Conservation (phyloP, 2,329 filamentous ascomycete species). For the Xenoacremonium recifei region DNA sequence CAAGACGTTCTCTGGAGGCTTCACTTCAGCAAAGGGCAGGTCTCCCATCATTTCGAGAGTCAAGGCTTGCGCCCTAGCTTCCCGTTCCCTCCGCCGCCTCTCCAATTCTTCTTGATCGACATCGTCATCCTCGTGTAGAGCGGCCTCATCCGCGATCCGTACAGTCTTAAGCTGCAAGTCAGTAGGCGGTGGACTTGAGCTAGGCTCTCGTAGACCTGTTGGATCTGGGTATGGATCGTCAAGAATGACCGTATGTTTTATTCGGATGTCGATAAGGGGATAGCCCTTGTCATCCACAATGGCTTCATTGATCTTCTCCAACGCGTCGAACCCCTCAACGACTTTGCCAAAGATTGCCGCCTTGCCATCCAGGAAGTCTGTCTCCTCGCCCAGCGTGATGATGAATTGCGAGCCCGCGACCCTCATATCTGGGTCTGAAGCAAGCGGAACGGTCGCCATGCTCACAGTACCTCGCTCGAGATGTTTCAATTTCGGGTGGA, state of each 20-base stretch:
- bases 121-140: constrained; percentile 68
- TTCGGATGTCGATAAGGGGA: constrained; percentile 90
- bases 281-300: constrained; percentile 85
- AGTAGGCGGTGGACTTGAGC: constrained; percentile 75
- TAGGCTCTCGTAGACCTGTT: constrained; percentile 70
- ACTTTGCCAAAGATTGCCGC: constrained; percentile 95
- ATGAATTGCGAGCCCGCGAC: constrained; percentile 91
- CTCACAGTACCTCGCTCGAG: constrained; percentile 87
- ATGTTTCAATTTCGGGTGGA: constrained; percentile 87
- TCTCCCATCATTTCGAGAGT: constrained; percentile 98
- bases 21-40: constrained; percentile 94
- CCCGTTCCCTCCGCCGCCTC: constrained; percentile 77
- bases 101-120: constrained; percentile 78
- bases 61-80: constrained; percentile 89
- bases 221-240: constrained; percentile 93
- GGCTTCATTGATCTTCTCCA: constrained; percentile 90
- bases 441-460: constrained; percentile 86
- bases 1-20: constrained; percentile 92
- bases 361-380: constrained; percentile 88
- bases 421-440: constrained; percentile 75
- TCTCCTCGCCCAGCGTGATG: constrained; percentile 83
- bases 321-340: constrained; percentile 89
- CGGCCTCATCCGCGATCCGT: constrained; percentile 85
- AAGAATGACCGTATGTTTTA: constrained; percentile 87
- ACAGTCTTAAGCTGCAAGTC: constrained; percentile 87